Base-by-base conservation (phyloP, 805 yeast species). In the Yarrowia bubula region DNA sequence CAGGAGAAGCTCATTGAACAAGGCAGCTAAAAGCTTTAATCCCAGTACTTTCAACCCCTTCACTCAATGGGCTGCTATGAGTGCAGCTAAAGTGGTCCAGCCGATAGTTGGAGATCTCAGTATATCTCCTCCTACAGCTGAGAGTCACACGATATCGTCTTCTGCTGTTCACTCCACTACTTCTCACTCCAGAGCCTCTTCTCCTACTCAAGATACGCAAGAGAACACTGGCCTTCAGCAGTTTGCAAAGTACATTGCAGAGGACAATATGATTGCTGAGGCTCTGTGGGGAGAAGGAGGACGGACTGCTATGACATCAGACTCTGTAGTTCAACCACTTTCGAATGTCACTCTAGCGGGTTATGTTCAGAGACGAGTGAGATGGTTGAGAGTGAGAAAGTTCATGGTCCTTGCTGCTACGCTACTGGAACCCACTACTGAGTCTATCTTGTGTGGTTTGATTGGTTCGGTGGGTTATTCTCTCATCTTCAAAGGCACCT, bases 251-350 rank as follows among this genome's bases (percentile, higher is more conserved):
- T 92, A 87, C 73, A 91, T 91, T 71, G 96, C 96, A 6, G 97
- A 91, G 73, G 97, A 91, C 74, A 91, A 91, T 74, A 89, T 90
- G 96, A 91, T 91, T 68, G 96, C 90, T 5, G 90, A 89, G 57
- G 89, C 91, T 0, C 73, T 91, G 15, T 91, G 96, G 96, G 84
- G 85, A 58, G 69, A 66, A 28, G 79, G 80, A 38, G 86, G 89
- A 28, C 88, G 89, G 1, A 89, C 96, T 0, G 92, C 88, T 0
- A 79, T 90, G 80, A 86, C 93, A 0, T 85, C 88, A 1, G 96
- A 91, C 72, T 82, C 85, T 53, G 96, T 86, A 1, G 76, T 89
- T 4, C 97, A 91, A 72, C 97, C 97, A 0, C 75, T 85, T 22
- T 78, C 77, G 0, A 71, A 68, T 8, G 70, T 79, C n/a, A 51